Evolutionary conservation across 2,329 filamentous ascomycete species (phyloP).

Genomic region (Aureobasidium sp.): DNA sequence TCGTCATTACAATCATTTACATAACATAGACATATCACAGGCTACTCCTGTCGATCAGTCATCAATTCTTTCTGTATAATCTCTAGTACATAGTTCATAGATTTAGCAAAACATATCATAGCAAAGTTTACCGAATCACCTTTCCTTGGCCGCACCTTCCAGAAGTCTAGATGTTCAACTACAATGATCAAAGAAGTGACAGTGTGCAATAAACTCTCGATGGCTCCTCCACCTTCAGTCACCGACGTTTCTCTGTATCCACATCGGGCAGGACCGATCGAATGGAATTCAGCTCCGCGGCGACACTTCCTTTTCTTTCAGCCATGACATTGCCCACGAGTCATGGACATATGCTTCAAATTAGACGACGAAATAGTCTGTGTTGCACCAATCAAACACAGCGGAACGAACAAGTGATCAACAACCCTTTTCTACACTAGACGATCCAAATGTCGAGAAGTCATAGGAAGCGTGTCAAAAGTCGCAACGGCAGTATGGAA

Average conservation of each 20-base stretch:
- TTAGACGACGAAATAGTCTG: neutral
- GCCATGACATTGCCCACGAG: neutral
- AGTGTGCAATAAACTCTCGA: neutral
- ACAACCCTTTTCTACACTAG: no score
- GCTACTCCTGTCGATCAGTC: neutral
- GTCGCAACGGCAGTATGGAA: no score
- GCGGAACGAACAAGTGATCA: neutral
- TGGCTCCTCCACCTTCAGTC: neutral
- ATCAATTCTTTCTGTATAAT: conserved; percentile 13
- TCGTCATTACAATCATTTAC: neutral
- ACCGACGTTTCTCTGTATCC: neutral
- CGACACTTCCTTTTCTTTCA: neutral
- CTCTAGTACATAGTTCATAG: conserved; percentile 14
- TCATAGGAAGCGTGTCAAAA: neutral
- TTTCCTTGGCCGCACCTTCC: no score
- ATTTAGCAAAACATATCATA: neutral
- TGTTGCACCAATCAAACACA: no score
- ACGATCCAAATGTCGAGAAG: neutral
- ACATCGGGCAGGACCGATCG: neutral
- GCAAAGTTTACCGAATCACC: no score
- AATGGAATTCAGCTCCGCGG: neutral
- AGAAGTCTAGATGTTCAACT: neutral
- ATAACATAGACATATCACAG: neutral
- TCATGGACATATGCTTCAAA: neutral
- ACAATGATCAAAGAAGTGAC: no score